phyloP scores from a whole-genome alignment of 805 yeast species.

The Cyberlindnera mrakii region DNA sequence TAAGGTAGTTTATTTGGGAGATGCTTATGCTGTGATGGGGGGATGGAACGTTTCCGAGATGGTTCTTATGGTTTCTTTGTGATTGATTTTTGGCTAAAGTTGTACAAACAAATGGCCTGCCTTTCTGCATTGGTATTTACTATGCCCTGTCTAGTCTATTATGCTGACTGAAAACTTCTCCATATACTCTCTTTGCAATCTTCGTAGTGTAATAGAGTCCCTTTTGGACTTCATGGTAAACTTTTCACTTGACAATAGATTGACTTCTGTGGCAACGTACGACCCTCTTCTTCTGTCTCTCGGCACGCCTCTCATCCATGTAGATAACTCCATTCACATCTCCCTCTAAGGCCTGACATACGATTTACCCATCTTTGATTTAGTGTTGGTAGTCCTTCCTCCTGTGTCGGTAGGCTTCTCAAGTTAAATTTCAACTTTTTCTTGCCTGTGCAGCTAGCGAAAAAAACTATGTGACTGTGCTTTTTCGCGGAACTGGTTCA shows the following conservation, averaged over 20 bases:
- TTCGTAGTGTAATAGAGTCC: too few species aligned
- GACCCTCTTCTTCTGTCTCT: background rate
- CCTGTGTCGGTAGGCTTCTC: constrained; percentile 6
- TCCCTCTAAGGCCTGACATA: constrained; percentile 9
- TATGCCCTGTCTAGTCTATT: too few species aligned
- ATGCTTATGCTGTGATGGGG: too few species aligned
- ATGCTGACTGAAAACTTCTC: too few species aligned
- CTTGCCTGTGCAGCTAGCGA: background rate
- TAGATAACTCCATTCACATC: background rate
- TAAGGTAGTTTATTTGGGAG: too few species aligned
- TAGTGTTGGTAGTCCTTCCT: constrained; percentile 8
- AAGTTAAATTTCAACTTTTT: constrained; percentile 18
- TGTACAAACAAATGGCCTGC: background rate
- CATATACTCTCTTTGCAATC: too few species aligned
- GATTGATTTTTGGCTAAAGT: too few species aligned
- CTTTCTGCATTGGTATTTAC: background rate
- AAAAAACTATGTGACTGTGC: background rate
- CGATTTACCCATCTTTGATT: constrained; percentile 26
- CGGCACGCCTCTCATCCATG: background rate
- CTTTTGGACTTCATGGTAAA: background rate
- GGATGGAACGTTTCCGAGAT: too few species aligned
- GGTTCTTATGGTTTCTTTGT: too few species aligned
- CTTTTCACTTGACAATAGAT: background rate
- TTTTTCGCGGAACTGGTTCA: background rate
- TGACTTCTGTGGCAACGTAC: background rate